phyloP scores from a whole-genome alignment of 1,139 yeast species.

The Pichiaceae sp. region DNA sequence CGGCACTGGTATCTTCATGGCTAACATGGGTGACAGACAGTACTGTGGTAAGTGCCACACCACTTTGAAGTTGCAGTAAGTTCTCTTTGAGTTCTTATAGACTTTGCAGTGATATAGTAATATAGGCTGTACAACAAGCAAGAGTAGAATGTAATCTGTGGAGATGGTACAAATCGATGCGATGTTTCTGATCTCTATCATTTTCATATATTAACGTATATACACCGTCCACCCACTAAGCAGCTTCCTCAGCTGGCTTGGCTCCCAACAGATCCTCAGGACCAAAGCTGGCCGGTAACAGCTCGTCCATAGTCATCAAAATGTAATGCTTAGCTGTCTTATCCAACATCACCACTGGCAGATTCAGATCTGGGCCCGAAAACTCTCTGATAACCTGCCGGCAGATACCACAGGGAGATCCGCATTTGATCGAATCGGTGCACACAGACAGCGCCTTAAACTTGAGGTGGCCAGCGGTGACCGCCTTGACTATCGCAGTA shows the following conservation, averaged over 20 bases:
- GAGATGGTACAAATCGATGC: no score
- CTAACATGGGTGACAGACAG: constrained; percentile 94
- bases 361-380: constrained; percentile 24
- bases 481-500: constrained; percentile 63
- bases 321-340: constrained; percentile 36
- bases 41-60: constrained; percentile 99
- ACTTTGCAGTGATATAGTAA: not conserved
- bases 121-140: not conserved
- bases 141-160: no score
- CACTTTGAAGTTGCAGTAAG: constrained; percentile 62
- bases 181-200: no score
- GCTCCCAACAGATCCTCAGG: constrained; percentile 50
- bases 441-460: constrained; percentile 66
- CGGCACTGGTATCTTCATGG: constrained; percentile 99
- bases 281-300: constrained; percentile 81
- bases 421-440: constrained; percentile 50
- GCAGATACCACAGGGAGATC: constrained; percentile 92
- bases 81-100: constrained; percentile 1
- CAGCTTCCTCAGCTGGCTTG: not conserved
- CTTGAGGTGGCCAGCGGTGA: constrained; percentile 27
- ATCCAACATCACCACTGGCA: constrained; percentile 58
- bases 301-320: constrained; percentile 44
- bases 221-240: not conserved
- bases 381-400: constrained; percentile 84
- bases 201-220: not conserved